phyloP scores from a whole-genome alignment of 345 rosid genomes.

The Geranium rotundifolium region DNA sequence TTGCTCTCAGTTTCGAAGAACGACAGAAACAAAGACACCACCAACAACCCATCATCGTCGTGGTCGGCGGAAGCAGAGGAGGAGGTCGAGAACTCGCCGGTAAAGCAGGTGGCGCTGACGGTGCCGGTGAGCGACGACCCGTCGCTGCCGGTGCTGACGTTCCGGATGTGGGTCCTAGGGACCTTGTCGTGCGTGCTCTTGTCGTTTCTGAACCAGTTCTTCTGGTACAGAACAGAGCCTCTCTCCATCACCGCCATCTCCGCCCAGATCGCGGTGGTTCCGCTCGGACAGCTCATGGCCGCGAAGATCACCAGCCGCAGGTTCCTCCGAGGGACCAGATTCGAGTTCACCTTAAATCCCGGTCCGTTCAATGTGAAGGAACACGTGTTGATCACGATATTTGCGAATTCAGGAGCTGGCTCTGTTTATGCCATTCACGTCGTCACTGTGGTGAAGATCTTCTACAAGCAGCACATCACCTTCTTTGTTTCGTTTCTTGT shows the following conservation, averaged over 20 bases:
- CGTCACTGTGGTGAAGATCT: constrained; percentile 80
- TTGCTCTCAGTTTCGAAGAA: constrained; percentile 12
- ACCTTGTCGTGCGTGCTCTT: constrained; percentile 54
- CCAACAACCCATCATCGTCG: constrained; percentile 8
- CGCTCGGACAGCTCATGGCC: constrained; percentile 88
- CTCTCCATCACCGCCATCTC: constrained; percentile 88
- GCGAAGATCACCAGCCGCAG: constrained; percentile 52
- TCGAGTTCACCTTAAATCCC: constrained; percentile 81
- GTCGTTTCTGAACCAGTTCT: constrained; percentile 91
- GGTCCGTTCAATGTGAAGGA: constrained; percentile 96
- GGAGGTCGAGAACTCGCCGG: constrained; percentile 62
- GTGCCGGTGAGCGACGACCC: constrained; percentile 82
- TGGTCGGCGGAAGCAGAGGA: too few relatives aligned
- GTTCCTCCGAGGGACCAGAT: constrained; percentile 51
- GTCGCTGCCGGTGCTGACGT: constrained; percentile 71
- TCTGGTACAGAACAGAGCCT: constrained; percentile 93
- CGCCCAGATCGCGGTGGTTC: constrained; percentile 91
- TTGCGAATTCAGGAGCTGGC: constrained; percentile 96
- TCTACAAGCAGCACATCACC: constrained; percentile 65
- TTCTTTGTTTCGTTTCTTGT: constrained; percentile 82
- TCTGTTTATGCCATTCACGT: constrained; percentile 79
- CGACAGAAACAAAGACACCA: neutral
- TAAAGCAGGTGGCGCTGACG: constrained; percentile 80
- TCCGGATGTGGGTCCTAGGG: constrained; percentile 93
- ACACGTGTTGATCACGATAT: constrained; percentile 85